phyloP scores from a whole-genome alignment of 2,329 filamentous ascomycete species.

The Xylaria sp. region DNA sequence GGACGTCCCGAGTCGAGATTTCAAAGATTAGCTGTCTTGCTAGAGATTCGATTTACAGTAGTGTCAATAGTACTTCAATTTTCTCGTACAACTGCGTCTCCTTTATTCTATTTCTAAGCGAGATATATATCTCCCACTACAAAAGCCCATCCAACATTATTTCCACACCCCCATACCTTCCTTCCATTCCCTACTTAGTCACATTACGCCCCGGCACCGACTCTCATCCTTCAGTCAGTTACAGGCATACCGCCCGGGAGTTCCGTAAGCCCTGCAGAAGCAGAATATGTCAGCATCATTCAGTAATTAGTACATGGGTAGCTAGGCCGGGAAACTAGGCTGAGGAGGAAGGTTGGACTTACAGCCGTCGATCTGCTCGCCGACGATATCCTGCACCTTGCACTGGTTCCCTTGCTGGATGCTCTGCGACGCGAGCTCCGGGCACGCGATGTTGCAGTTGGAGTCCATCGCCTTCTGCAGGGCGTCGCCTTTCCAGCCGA shows the following conservation, averaged over 20 bases:
- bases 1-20: no score
- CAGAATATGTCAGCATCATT: conserved; percentile 11
- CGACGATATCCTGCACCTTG: conserved; percentile 23
- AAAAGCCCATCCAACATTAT: background rate
- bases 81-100: background rate
- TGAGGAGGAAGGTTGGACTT: conserved; percentile 9
- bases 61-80: no score
- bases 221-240: background rate
- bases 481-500: conserved; percentile 38
- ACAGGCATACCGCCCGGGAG: conserved; percentile 36
- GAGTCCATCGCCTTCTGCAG: conserved; percentile 38
- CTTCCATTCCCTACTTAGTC: background rate
- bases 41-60: no score
- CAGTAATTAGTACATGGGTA: background rate
- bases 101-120: background rate
- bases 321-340: no score
- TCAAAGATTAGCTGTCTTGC: no score
- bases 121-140: background rate
- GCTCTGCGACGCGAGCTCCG: conserved; percentile 27
- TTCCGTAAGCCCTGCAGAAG: conserved; percentile 30
- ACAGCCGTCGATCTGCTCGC: conserved; percentile 38
- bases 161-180: background rate
- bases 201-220: no score
- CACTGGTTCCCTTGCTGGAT: conserved; percentile 36
- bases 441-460: conserved; percentile 37